These are phyloP conservation scores for Penstemon eatonii DNA, from an alignment of 257 asterid genomes.

Conservation along the genomic window DNA sequence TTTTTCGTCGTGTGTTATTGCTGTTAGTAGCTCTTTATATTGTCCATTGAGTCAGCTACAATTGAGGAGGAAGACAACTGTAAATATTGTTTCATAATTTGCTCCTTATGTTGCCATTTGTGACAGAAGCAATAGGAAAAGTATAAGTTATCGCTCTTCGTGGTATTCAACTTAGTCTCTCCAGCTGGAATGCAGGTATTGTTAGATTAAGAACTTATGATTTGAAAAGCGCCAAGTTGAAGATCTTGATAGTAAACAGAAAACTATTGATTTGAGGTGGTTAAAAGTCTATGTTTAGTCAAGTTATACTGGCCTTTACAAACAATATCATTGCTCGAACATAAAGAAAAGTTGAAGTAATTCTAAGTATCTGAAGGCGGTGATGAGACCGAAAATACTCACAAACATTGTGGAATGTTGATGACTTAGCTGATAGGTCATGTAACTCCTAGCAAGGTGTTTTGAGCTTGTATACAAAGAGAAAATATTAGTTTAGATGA, in stretches of 20 bases:
- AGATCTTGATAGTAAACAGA: too few relatives aligned
- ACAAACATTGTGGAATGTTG: too few relatives aligned
- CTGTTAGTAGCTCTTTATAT: not conserved
- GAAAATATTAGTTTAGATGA: not conserved
- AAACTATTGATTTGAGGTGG: not conserved
- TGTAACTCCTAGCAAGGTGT: too few relatives aligned
- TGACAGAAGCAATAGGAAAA: not conserved
- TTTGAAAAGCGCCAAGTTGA: not conserved
- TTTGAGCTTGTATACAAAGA: too few relatives aligned
- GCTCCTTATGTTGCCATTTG: slow-evolving; percentile 3
- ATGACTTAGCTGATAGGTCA: too few relatives aligned
- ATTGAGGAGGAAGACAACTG: not conserved
- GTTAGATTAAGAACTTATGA: not conserved
- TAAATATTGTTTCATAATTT: not conserved
- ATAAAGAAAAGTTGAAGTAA: not conserved
- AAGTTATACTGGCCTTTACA: not conserved
- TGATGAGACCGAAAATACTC: too few relatives aligned
- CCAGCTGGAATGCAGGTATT: not conserved
- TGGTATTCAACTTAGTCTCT: not conserved
- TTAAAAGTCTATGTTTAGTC: not conserved
- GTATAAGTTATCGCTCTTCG: not conserved
- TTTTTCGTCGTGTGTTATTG: not conserved
- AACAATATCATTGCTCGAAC: not conserved
- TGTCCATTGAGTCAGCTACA: not conserved
- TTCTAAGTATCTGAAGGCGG: too few relatives aligned